Conservation (phyloP, 441 rosid species). For the Adansonia rubrostipa region DNA sequence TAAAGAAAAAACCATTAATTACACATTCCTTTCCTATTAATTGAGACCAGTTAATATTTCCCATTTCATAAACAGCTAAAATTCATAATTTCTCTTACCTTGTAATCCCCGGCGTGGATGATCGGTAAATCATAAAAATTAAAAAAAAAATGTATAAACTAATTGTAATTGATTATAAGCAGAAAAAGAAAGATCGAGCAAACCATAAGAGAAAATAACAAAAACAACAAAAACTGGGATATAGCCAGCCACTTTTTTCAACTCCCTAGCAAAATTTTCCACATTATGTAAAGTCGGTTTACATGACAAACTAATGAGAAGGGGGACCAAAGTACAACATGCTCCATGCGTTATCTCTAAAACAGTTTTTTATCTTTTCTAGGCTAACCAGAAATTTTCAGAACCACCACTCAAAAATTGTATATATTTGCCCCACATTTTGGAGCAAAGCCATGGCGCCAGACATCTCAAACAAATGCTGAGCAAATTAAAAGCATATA, state of each 20-base stretch:
- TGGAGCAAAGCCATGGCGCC: slow-evolving; percentile 37
- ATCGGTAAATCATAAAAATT: neutral
- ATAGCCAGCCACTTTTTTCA: neutral
- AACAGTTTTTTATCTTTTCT: slow-evolving; percentile 26
- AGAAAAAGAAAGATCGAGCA: neutral
- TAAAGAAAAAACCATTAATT: too few relatives aligned
- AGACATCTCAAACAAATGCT: slow-evolving; percentile 31
- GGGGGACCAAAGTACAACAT: slow-evolving; percentile 35
- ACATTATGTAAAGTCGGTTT: slow-evolving; percentile 43
- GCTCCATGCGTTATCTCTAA: slow-evolving; percentile 32
- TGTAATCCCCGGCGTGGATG: neutral
- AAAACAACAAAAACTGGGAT: neutral
- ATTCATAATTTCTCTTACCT: too few relatives aligned
- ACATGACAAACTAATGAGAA: slow-evolving; percentile 44
- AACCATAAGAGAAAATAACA: neutral
- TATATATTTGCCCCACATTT: neutral
- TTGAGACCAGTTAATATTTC: too few relatives aligned
- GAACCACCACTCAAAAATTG: slow-evolving; percentile 27
- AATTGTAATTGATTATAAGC: neutral
- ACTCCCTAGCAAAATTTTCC: slow-evolving; percentile 53
- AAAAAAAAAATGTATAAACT: neutral
- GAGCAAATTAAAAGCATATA: slow-evolving; percentile 23
- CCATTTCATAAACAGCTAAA: too few relatives aligned
- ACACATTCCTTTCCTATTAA: too few relatives aligned
- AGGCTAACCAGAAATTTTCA: slow-evolving; percentile 26